Evolutionary conservation across 306 rosid species (phyloP), one percentile per base, ranked within the genome.

Genomic region (Senna tora): DNA sequence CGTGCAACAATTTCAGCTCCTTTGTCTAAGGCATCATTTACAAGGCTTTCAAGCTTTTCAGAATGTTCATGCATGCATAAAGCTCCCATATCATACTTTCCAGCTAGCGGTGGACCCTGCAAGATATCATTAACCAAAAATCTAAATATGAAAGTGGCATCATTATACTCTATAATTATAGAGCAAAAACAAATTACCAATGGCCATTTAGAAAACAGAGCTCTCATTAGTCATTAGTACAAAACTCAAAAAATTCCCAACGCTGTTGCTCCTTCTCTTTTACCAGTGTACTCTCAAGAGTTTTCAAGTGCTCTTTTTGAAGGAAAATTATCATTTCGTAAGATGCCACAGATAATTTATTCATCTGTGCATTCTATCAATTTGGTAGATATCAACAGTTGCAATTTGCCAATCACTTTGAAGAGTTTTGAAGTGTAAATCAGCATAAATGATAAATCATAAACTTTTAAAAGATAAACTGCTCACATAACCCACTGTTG

Each of bases 11-110:
- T 83, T 84, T 91, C 93, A 58, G 97, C 99, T 55, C 96, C 97
- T 72, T 90, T 84, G 72, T 89, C 96, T 75, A 89, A 28, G 63
- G 97, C 99, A 71, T 95, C 99, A 75, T 79, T 81, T 52, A 95
- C 84, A 74, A 95, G 96, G 84, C 47, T 73, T 76, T 85, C 92
- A 87, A 95, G 99, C 78, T 87, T 88, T 80, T 95, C 99, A 74
- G 96, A 95, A 82, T 91, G 99, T 72, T 90, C 96, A 84, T 82
- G 96, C 84, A 92, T 74, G 84, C 99, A 95, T 71, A 95, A 80
- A 53, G 97, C 97, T 72, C 96, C 97, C 97, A 92, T 92, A 79
- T 92, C 97, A 83, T 84, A 87, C 86, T 75, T 92, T 72, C 94
- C 96, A 77, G 78, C 80, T 72, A 84, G 93, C 13, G 97, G 96